Evolutionary conservation across 352 stramenopile species (phyloP).

Genomic region (Lagenidium giganteum): DNA sequence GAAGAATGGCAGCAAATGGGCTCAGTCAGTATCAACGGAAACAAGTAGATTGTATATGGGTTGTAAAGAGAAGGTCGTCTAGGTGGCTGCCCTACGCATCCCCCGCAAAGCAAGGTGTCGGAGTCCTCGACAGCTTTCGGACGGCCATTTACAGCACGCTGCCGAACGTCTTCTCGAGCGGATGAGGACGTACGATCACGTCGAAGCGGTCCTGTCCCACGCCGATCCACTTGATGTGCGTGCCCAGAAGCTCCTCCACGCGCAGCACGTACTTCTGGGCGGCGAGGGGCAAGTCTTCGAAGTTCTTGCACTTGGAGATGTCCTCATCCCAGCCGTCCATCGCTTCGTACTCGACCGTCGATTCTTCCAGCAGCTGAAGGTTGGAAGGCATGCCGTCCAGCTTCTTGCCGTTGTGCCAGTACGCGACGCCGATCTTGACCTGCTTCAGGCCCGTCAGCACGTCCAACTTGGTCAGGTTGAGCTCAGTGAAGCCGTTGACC

Average conservation of each 20-base stretch:
- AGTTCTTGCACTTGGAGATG: constrained; percentile 94
- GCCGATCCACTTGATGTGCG: constrained; percentile 98
- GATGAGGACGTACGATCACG: constrained; percentile 87
- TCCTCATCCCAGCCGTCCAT: constrained; percentile 94
- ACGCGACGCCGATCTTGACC: constrained; percentile 94
- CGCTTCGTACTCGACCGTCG: constrained; percentile 96
- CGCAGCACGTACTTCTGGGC: constrained; percentile 96
- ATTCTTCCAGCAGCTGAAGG: constrained; percentile 89
- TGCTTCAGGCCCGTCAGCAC: constrained; percentile 96
- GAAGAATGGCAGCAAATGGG: too few relatives aligned
- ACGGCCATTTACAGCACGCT: too few relatives aligned
- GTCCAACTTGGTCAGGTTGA: constrained; percentile 99
- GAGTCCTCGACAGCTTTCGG: too few relatives aligned
- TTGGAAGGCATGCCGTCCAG: constrained; percentile 94
- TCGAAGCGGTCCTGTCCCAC: constrained; percentile 95
- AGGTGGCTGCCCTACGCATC: too few relatives aligned
- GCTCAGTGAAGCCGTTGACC: constrained; percentile 94
- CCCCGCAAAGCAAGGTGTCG: too few relatives aligned
- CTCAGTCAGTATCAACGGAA: too few relatives aligned
- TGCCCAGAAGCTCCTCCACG: constrained; percentile 95
- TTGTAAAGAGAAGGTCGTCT: too few relatives aligned
- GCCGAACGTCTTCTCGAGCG: constrained; percentile 73
- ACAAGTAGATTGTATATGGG: too few relatives aligned
- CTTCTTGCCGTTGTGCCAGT: constrained; percentile 94
- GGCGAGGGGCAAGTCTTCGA: constrained; percentile 94